phyloP scores from a whole-genome alignment of 106 monocot species.

The Chionographis japonica region DNA sequence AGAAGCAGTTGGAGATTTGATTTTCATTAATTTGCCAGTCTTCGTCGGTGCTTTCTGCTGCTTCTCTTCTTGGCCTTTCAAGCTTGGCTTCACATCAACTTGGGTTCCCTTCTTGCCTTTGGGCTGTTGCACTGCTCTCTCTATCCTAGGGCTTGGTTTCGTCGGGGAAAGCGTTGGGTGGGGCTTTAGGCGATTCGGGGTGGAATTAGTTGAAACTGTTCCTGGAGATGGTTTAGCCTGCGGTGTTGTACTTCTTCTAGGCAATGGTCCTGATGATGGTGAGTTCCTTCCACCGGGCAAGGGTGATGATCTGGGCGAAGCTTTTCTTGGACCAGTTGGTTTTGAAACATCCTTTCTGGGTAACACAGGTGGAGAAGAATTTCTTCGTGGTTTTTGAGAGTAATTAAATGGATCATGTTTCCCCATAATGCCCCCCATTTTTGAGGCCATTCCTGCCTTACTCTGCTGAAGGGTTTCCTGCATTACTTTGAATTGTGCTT shows the following conservation, averaged over 20 bases:
- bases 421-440: conserved; percentile 10
- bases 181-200: conserved; percentile 13
- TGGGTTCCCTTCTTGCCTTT: conserved; percentile 13
- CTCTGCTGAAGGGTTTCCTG: conserved; percentile 45
- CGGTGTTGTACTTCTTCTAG: conserved; percentile 16
- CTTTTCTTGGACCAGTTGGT: conserved; percentile 43
- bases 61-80: conserved; percentile 10
- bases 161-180: conserved; percentile 23
- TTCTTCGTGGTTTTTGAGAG: conserved; percentile 64
- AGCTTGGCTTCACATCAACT: background rate
- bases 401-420: conserved; percentile 34
- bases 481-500: conserved; percentile 37
- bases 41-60: conserved; percentile 9
- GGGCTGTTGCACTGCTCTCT: conserved; percentile 16
- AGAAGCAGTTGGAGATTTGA: conserved; percentile 9
- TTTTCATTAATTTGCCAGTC: conserved; percentile 1
- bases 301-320: conserved; percentile 24
- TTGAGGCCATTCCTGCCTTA: conserved; percentile 43
- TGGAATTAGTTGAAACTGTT: conserved; percentile 7
- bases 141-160: conserved; percentile 11
- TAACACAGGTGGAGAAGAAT: conserved; percentile 71
- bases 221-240: conserved; percentile 11
- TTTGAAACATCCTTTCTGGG: conserved; percentile 60
- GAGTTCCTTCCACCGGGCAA: conserved; percentile 16
- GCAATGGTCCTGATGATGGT: conserved; percentile 22